Evolutionary conservation across 2,329 filamentous ascomycete genomes (phyloP), one percentile per base, ranked within the genome.

Genomic region (Amauroascus verrucosus): DNA sequence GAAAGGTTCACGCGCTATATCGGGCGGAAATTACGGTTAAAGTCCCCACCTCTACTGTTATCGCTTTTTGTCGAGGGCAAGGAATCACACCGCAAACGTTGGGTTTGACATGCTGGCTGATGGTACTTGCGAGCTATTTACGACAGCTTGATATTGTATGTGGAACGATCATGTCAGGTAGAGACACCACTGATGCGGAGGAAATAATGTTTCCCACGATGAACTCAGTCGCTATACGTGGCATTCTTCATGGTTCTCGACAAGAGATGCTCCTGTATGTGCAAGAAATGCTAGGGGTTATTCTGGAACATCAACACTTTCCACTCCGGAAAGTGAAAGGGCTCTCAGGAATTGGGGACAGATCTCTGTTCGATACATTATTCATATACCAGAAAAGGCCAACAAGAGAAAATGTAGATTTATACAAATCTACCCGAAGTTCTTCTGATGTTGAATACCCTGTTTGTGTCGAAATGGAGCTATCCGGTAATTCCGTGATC

Each of bases 141-240:
- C 70, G 75, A 2, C 79, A 78, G 0, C 76, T 94, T 0, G 89
- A 95, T 59, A 78, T 95, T 3, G 77, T 82, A 0, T 95, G 93
- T 63, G 91, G 91, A 0, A 80, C 87, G 0, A 84, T 96, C 1
- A 74, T 95, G 11, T 89, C 88, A 0, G 90, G 91, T 14, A 79
- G 91, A n/a, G 87, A 93, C 54, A 82, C 81, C 8, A 83, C 86
- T 44, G 77, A 79, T 14, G 78, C 81, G 0, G 79, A 85, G 41
- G 67, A 79, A 24, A 68, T 91, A 11, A 75, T 90, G 63, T 96
- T 95, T 62, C 91, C 90, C 0, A 88, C 86, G 0, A 95, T 96
- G 86, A 96, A 95, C 63, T 95, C 90, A 0, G 82, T 95, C 0
- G 80, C 85, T 0, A 75, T 95, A 6, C 78, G 89, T 9, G 78